Evolutionary conservation across 495 filamentous ascomycete species (phyloP).

Genomic region (Entonaema liquescens): DNA sequence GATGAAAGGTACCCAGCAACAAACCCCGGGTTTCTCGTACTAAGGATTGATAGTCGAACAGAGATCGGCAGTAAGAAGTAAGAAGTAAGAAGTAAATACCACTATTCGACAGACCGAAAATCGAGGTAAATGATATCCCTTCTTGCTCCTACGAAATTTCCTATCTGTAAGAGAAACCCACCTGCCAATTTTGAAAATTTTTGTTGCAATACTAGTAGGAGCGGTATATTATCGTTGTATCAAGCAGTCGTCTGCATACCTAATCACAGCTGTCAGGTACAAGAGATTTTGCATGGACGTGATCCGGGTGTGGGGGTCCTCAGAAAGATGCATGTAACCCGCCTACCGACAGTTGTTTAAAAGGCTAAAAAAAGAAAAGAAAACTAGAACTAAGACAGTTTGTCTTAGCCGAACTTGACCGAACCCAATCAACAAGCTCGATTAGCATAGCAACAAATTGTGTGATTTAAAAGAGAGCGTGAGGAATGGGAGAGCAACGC

Average conservation of each 20-base stretch:
- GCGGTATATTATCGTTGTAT: slow-evolving; percentile 10
- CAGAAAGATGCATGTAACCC: slow-evolving; percentile 29
- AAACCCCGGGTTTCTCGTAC: slow-evolving; percentile 5
- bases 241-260: slow-evolving; percentile 15
- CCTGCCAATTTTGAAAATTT: slow-evolving; percentile 25
- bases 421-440: slow-evolving; percentile 12
- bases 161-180: slow-evolving; percentile 10
- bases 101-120: background rate
- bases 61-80: slow-evolving; percentile 21
- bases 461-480: slow-evolving; percentile 1
- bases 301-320: slow-evolving; percentile 25
- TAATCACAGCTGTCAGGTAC: slow-evolving; percentile 37
- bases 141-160: background rate
- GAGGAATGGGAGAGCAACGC: slow-evolving; percentile 9
- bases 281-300: slow-evolving; percentile 20
- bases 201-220: background rate
- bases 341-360: slow-evolving; percentile 2
- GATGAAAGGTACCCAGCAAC: background rate
- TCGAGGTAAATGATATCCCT: background rate
- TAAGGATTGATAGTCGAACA: slow-evolving; percentile 9
- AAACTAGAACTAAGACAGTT: slow-evolving; percentile 2
- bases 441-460: slow-evolving; percentile 19
- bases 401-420: slow-evolving; percentile 31
- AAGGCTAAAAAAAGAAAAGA: slow-evolving; percentile 36
- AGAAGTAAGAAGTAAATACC: background rate